phyloP scores from a whole-genome alignment of 306 rosid species.

The Fragaria iinumae region DNA sequence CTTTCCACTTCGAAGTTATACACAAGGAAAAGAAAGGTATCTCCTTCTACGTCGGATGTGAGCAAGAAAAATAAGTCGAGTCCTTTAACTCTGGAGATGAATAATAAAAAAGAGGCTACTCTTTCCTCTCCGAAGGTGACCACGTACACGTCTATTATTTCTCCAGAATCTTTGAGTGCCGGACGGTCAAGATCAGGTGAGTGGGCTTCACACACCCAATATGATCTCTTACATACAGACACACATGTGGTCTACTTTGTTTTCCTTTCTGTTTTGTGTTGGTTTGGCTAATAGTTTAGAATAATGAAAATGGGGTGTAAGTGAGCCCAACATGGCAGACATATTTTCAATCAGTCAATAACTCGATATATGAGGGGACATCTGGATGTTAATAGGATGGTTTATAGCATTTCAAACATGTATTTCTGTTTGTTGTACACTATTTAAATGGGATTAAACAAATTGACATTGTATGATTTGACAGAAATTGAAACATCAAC shows the following conservation, averaged over 20 bases:
- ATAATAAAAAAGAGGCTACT: neutral
- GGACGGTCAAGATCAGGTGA: slow-evolving; percentile 71
- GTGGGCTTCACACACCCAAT: neutral
- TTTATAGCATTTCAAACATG: neutral
- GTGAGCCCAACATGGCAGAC: neutral
- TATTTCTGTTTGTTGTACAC: neutral
- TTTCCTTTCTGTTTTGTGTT: neutral
- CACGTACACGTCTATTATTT: slow-evolving; percentile 6
- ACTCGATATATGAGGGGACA: neutral
- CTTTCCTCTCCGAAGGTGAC: neutral
- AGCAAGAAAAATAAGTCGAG: neutral
- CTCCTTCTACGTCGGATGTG: neutral
- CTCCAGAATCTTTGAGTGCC: slow-evolving; percentile 43
- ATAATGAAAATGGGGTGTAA: neutral
- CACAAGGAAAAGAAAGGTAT: neutral
- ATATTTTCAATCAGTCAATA: too few relatives aligned
- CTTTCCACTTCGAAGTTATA: neutral
- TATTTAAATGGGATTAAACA: neutral
- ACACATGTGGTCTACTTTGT: neutral
- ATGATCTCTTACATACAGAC: neutral
- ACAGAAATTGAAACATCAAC: neutral
- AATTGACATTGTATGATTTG: neutral
- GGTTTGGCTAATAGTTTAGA: neutral
- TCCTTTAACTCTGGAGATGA: neutral
- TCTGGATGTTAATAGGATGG: neutral